Base-by-base conservation (phyloP, 306 rosid genomes). In the Rosa multiflora region DNA sequence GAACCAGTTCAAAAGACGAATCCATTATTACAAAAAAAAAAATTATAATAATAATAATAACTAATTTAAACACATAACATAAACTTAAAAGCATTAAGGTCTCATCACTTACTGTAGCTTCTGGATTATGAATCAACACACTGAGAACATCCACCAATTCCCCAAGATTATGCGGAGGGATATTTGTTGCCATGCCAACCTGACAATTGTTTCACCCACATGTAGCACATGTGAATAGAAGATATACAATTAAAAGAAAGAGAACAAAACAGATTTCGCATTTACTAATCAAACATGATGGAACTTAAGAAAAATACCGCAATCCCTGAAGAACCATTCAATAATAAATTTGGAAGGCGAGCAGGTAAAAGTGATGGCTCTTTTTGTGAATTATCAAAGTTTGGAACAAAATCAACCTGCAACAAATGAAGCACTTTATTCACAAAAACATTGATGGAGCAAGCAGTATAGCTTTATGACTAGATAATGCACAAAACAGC, bases 121-220 rank as follows among this genome's bases (percentile, higher is more conserved):
- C 99, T 35, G 98, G 98, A 81, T 95, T 95, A 53, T 87, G 91
- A 74, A 95, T 95, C 88, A 95, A 87, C 52, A 86, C 98, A 77
- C 98, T 74, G 0, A 95, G 96, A 67, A 84, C 97, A 82, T 95
- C 98, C 71, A 95, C 97, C 82, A 95, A 75, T 87, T 95, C 99
- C 76, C 91, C 99, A 51, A 95, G 96, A 88, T 95, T 95, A 89
- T 95, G 99, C 29, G 99, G 99, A 79, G 99, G 98, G 83, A 95
- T 93, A 81, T 90, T 95, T 80, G 99, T 95, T 17, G 99, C 99
- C 99, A 95, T 95, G 83, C 99, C 99, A 72, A 95, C 99, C 99
- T 95, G 87, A 63, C 81, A 83, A 62, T 56, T 42, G 48, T 80
- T 77, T 18, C 1, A 71, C 47, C 72, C 52, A 69, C 4, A 3